A percentile compares a stretch with the other conserved stretches of the same genome.
phyloP scores from a whole-genome alignment of 306 rosid species.

The Nissolia schottii region DNA sequence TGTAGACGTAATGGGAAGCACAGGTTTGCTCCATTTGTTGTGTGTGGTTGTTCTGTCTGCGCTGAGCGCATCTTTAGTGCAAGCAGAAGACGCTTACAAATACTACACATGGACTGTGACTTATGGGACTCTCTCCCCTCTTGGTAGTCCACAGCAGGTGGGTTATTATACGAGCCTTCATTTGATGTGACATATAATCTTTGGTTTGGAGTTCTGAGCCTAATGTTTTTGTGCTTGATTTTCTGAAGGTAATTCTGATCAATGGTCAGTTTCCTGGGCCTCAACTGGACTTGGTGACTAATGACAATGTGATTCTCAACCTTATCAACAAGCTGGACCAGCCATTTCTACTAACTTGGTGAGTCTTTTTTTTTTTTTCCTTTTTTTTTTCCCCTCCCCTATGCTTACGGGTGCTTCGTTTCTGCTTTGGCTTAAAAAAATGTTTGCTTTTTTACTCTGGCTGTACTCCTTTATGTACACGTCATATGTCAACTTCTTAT shows the following conservation, averaged over 20 bases:
- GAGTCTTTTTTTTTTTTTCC: constrained; percentile 20
- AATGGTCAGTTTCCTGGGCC: constrained; percentile 96
- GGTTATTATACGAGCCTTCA: not conserved
- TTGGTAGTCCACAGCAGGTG: constrained; percentile 90
- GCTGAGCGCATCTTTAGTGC: constrained; percentile 38
- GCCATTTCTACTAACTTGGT: constrained; percentile 94
- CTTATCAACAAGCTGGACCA: constrained; percentile 85
- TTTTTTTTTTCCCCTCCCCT: not conserved
- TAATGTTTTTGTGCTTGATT: constrained; percentile 25
- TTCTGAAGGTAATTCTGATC: constrained; percentile 70
- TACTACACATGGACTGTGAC: constrained; percentile 87
- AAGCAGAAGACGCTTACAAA: constrained; percentile 81
- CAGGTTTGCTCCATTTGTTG: constrained; percentile 31
- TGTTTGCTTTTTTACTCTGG: not conserved
- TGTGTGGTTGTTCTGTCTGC: constrained; percentile 39
- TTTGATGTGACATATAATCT: constrained; percentile 25
- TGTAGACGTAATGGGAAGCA: constrained; percentile 59
- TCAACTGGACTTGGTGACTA: constrained; percentile 78
- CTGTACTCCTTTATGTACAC: not conserved
- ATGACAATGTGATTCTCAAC: constrained; percentile 80
- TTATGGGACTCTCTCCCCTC: constrained; percentile 80
- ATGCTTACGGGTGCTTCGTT: not conserved
- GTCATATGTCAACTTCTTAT: not conserved
- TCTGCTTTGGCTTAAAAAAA: not conserved
- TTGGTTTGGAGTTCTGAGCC: constrained; percentile 7